A percentile compares a stretch with the other conserved stretches of the same genome.
Conservation (phyloP, 2,329 filamentous ascomycete genomes). For the Periglandula ipomoeae region DNA sequence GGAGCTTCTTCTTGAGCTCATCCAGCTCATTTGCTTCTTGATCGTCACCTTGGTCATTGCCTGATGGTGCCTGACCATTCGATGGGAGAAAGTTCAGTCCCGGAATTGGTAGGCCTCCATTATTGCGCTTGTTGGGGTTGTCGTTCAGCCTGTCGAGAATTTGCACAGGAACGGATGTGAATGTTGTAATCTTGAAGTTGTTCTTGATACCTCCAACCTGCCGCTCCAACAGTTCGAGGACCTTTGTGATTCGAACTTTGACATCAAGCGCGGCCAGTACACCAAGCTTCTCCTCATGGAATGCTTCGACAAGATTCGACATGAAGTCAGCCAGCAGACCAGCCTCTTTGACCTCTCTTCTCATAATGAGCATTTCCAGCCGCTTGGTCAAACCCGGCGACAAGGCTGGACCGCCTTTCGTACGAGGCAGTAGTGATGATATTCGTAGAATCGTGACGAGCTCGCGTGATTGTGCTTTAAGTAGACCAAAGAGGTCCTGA, state of each 20-base stretch:
- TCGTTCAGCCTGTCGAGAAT: slow-evolving; percentile 45
- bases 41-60: slow-evolving; percentile 51
- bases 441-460: slow-evolving; percentile 76
- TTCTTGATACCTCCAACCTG: slow-evolving; percentile 80
- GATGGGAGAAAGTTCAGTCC: slow-evolving; percentile 27
- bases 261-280: slow-evolving; percentile 75
- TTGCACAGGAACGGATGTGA: slow-evolving; percentile 58
- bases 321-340: slow-evolving; percentile 91
- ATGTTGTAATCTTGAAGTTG: slow-evolving; percentile 75
- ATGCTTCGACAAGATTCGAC: slow-evolving; percentile 82
- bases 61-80: slow-evolving; percentile 29
- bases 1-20: slow-evolving; percentile 79
- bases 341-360: slow-evolving; percentile 73
- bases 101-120: slow-evolving; percentile 28
- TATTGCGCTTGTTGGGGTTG: slow-evolving; percentile 25
- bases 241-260: slow-evolving; percentile 67
- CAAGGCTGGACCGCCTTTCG: slow-evolving; percentile 53
- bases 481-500: slow-evolving; percentile 62
- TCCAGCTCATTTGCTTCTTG: slow-evolving; percentile 86
- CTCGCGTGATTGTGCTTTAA: slow-evolving; percentile 80
- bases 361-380: slow-evolving; percentile 77
- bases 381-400: slow-evolving; percentile 80
- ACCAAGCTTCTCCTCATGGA: slow-evolving; percentile 83
- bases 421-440: slow-evolving; percentile 71
- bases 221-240: slow-evolving; percentile 73